Evolutionary conservation across 805 yeast species (phyloP), one percentile per base, ranked within the genome.

Genomic region (Starmera quercuum): DNA sequence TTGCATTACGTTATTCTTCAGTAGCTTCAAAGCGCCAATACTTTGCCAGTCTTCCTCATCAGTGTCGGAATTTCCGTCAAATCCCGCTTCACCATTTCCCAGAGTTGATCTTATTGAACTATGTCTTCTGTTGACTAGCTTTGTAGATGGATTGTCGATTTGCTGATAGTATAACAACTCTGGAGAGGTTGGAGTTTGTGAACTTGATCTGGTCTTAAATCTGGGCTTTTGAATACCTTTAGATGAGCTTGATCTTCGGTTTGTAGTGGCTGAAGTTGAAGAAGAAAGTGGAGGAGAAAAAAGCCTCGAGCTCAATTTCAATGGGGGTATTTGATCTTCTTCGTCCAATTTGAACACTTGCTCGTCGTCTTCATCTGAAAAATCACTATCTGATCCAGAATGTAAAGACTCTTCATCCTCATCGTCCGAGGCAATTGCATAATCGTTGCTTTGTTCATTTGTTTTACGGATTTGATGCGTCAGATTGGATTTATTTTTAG

Each of bases 21-120:
- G 62, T 36, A 86, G 61, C 28, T 74, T 63, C 25, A 73, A 79
- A 1, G 96, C 87, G 1, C 97, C 97, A 34, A 88, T 80, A 1
- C 86, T 62, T 41, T 78, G 83, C 98, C 98, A 90, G 58, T 90
- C 97, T 58, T 90, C 98, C 52, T 90, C 97, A 56, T 90, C 98
- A 0, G 98, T 90, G 49, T 85, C 95, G 29, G 78, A 70, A 33
- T 57, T 63, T 11, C 22, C 51, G 17, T 51, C 59, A 7, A 51
- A 56, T 20, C 51, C 56, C 13, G 45, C 54, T 22, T 39, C 27
- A 16, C 20, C 13, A 3, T 26, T 22, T 64, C 71, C 28, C 54
- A 71, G 32, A 59, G 59, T 46, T 53, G 64, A 43, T 68, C 75
- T 46, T 61, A 68, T 46, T 49, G 52, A 49, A 20, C 46, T 41